phyloP scores from a whole-genome alignment of 306 rosid genomes.

The Quercus variabilis region DNA sequence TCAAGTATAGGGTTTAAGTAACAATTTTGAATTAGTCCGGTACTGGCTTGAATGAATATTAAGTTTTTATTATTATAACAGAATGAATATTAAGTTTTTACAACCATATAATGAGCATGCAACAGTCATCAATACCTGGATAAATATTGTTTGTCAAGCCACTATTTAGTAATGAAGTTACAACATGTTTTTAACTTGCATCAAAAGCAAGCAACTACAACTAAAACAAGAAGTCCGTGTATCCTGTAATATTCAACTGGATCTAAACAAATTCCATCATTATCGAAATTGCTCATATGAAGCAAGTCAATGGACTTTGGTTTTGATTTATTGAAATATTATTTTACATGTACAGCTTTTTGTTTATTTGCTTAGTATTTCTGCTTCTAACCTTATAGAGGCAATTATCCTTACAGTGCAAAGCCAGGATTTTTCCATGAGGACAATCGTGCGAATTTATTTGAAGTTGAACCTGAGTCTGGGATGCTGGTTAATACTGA shows the following conservation, averaged over 20 bases:
- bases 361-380: background rate
- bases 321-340: background rate
- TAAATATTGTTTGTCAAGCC: background rate
- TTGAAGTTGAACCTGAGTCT: conserved; percentile 85
- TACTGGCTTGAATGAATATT: too few relatives aligned
- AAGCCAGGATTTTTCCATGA: conserved; percentile 95
- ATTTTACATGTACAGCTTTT: background rate
- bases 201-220: background rate
- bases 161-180: background rate
- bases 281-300: background rate
- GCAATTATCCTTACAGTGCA: conserved; percentile 54
- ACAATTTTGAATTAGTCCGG: too few relatives aligned
- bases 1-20: background rate
- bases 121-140: background rate
- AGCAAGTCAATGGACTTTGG: background rate
- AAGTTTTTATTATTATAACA: too few relatives aligned
- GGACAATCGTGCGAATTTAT: conserved; percentile 81
- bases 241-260: background rate
- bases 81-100: too few relatives aligned
- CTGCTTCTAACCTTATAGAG: conserved; percentile 27
- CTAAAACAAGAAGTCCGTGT: background rate
- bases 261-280: background rate
- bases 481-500: conserved; percentile 95
- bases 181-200: background rate
- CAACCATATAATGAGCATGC: background rate